phyloP scores from a whole-genome alignment of 208 protist species.

The Trypanosoma platydactyli region DNA sequence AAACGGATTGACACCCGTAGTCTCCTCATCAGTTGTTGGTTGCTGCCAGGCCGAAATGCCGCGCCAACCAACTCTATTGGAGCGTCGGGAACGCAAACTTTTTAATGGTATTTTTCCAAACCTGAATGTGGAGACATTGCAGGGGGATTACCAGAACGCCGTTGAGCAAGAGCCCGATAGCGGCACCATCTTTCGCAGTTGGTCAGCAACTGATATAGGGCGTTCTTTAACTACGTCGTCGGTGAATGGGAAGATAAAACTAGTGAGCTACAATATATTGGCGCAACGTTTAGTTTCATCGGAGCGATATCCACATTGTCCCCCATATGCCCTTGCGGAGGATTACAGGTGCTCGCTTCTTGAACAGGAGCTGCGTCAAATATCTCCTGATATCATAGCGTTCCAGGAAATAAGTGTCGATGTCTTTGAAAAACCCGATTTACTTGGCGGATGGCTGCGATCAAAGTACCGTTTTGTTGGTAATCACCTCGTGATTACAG shows the following conservation, averaged over 20 bases:
- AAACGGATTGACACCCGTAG: neutral
- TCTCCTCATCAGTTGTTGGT: neutral
- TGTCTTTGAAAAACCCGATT: slow-evolving; percentile 46
- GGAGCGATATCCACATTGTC: slow-evolving; percentile 73
- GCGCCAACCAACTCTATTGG: slow-evolving; percentile 62
- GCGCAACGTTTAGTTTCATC: slow-evolving; percentile 69
- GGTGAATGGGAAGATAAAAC: slow-evolving; percentile 30
- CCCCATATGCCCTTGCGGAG: slow-evolving; percentile 60
- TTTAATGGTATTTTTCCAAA: slow-evolving; percentile 51
- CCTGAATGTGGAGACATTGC: slow-evolving; percentile 69
- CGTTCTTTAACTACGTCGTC: neutral
- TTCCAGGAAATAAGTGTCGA: slow-evolving; percentile 80
- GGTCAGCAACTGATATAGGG: slow-evolving; percentile 47
- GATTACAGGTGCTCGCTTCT: slow-evolving; percentile 71
- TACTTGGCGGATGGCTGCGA: slow-evolving; percentile 57
- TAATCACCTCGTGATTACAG: slow-evolving; percentile 75
- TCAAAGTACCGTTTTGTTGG: slow-evolving; percentile 48
- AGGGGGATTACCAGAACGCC: slow-evolving; percentile 45
- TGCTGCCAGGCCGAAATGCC: neutral
- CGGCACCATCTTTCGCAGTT: slow-evolving; percentile 44
- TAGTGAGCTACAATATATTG: slow-evolving; percentile 85
- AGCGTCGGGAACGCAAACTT: slow-evolving; percentile 60
- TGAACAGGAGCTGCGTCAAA: slow-evolving; percentile 51
- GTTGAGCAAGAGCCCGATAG: neutral
- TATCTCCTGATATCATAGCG: slow-evolving; percentile 62